These are phyloP conservation scores for Coemansia sp. DNA, from an alignment of 192 early-diverging fungal species.

Conservation along the genomic window DNA sequence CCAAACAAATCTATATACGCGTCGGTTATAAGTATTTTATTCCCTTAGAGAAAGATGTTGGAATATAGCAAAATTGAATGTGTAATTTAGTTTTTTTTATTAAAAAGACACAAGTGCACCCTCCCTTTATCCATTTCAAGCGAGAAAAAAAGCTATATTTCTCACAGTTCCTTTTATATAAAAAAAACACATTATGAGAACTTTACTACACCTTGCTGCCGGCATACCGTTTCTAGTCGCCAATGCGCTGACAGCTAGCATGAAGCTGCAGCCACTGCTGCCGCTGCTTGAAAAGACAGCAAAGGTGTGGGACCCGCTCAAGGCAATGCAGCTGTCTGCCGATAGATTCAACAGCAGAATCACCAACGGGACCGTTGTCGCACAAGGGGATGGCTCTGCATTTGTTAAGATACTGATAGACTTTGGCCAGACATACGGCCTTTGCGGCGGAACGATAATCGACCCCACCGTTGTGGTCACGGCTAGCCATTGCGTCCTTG, in stretches of 20 bases:
- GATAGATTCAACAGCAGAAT: conserved; percentile 15
- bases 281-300: not conserved
- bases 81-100: too few relatives aligned
- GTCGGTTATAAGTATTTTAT: too few relatives aligned
- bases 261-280: not conserved
- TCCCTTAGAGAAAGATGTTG: too few relatives aligned
- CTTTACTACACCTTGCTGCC: not conserved
- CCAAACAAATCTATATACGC: too few relatives aligned
- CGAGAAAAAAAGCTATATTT: too few relatives aligned
- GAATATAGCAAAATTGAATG: too few relatives aligned
- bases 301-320: not conserved
- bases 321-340: not conserved
- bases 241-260: not conserved
- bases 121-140: too few relatives aligned
- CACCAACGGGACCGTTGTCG: conserved; percentile 39
- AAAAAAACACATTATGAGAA: too few relatives aligned
- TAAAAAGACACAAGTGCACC: too few relatives aligned
- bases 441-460: conserved; percentile 46
- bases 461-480: conserved; percentile 32
- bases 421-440: not conserved
- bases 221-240: not conserved
- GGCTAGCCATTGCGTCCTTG: conserved; percentile 35
- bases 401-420: conserved; percentile 20
- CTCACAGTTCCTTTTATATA: too few relatives aligned
- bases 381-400: conserved; percentile 31